Conservation (phyloP, 1,284 basidiomycete genomes). For the Irpex sp. region DNA sequence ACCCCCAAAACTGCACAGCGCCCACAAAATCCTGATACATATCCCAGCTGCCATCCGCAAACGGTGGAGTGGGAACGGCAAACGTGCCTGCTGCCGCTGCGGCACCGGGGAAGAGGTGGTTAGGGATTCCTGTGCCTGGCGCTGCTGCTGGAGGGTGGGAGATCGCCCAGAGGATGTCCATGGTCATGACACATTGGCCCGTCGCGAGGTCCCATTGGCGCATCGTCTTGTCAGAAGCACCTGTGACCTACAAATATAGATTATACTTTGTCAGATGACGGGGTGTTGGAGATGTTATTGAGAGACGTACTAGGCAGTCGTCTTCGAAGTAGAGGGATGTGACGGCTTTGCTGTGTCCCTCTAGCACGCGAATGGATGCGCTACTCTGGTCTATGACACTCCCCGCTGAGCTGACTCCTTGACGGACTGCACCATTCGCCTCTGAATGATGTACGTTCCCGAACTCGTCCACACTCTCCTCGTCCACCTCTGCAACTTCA, state of each 20-base stretch:
- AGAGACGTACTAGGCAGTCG: constrained; percentile 71
- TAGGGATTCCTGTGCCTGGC: constrained; percentile 38
- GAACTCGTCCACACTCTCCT: constrained; percentile 30
- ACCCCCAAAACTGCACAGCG: constrained; percentile 98
- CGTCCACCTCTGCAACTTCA: constrained; percentile 63
- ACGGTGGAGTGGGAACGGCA: constrained; percentile 82
- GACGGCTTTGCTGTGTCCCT: constrained; percentile 92
- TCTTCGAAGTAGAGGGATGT: constrained; percentile 96
- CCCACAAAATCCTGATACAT: constrained; percentile 98
- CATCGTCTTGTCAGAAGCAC: constrained; percentile 97
- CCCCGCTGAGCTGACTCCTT: constrained; percentile 19
- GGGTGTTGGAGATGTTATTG: neutral
- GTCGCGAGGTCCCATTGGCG: constrained; percentile 98
- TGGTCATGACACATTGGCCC: constrained; percentile 97
- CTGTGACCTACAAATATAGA: constrained; percentile 88
- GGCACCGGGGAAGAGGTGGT: constrained; percentile 48
- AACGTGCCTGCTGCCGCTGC: constrained; percentile 65
- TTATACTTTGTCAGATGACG: neutral
- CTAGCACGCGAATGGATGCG: constrained; percentile 75
- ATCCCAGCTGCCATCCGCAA: constrained; percentile 88
- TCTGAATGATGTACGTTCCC: constrained; percentile 1
- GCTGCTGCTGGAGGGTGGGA: constrained; percentile 76
- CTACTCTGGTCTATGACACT: constrained; percentile 27
- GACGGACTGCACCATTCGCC: constrained; percentile 5
- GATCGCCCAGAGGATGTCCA: constrained; percentile 99